These are phyloP conservation scores for Podospora pseudoanserina DNA, from an alignment of 495 filamentous ascomycete species.

Conservation along the genomic window DNA sequence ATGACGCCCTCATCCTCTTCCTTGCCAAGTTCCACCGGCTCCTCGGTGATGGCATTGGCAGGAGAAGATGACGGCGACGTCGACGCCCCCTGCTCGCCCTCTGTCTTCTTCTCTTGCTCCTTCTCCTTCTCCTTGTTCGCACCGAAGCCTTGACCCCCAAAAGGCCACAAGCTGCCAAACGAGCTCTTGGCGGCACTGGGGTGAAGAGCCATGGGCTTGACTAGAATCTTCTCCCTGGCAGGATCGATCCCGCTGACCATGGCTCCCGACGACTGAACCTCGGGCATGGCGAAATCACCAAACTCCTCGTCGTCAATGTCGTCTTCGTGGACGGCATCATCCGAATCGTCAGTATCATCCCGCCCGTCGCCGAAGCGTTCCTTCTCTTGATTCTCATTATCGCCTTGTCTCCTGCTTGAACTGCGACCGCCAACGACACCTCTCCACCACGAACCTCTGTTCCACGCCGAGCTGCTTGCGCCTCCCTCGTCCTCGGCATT, in stretches of 20 bases:
- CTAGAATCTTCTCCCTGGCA: conserved; percentile 33
- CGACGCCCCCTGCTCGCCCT: not conserved
- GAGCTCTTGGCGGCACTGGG: conserved; percentile 35
- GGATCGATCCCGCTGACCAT: conserved; percentile 36
- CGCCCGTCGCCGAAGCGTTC: conserved; percentile 47
- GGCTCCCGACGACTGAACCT: conserved; percentile 32
- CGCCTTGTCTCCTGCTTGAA: conserved; percentile 9
- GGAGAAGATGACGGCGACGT: not conserved
- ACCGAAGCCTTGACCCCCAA: conserved; percentile 31
- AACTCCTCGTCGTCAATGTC: conserved; percentile 51
- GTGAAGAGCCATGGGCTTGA: conserved; percentile 47
- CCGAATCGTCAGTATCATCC: conserved; percentile 41
- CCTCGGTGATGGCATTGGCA: conserved; percentile 21
- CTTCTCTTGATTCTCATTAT: conserved; percentile 12
- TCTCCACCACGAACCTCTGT: conserved; percentile 46
- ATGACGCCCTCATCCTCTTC: conserved; percentile 29
- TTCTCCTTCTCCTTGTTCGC: conserved; percentile 32
- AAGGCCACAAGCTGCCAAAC: conserved; percentile 49
- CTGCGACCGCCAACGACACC: conserved; percentile 31
- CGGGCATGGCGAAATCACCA: conserved; percentile 52
- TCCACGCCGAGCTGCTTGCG: conserved; percentile 29
- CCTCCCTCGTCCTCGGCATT: conserved; percentile 22
- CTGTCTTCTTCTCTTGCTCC: conserved; percentile 6
- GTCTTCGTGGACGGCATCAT: conserved; percentile 33
- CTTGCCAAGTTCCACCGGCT: conserved; percentile 30